A percentile compares a stretch with the other conserved stretches of the same genome.
phyloP scores from a whole-genome alignment of 2,329 filamentous ascomycete genomes.

The Penicillium fuscoglaucum region DNA sequence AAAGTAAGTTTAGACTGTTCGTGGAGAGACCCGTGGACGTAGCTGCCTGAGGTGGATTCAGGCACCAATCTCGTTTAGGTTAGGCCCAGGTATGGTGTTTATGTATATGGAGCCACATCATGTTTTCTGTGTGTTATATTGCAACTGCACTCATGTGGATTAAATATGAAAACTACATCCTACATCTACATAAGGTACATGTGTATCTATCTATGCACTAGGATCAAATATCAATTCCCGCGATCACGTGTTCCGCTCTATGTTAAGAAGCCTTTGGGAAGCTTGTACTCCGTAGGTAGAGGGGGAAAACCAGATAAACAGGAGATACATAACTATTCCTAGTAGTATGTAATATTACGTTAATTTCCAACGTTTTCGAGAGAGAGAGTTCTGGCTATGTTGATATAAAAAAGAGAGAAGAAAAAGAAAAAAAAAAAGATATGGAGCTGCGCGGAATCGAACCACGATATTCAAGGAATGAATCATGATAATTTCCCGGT shows the following conservation, averaged over 20 bases:
- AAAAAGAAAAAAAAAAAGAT: background rate
- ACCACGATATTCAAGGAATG: conserved; percentile 12
- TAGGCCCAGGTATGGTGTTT: background rate
- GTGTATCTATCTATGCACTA: background rate
- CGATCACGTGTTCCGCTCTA: background rate
- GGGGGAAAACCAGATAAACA: background rate
- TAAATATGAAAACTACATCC: background rate
- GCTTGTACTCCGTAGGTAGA: background rate
- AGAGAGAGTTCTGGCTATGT: background rate
- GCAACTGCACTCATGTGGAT: background rate
- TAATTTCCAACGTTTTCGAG: too few relatives aligned
- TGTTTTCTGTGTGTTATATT: background rate
- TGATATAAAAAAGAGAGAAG: background rate
- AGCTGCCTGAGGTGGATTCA: conserved; percentile 24
- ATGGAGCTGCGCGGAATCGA: conserved; percentile 11
- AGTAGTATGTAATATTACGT: too few relatives aligned
- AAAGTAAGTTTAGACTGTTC: conserved; percentile 2
- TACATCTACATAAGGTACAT: too few relatives aligned
- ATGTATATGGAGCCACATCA: background rate
- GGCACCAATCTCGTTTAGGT: conserved; percentile 15
- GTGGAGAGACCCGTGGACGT: background rate
- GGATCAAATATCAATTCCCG: background rate
- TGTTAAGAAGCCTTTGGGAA: background rate
- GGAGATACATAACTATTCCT: too few relatives aligned
- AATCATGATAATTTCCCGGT: conserved; percentile 6